Base-by-base conservation (phyloP, 345 rosid species). In the Aurinia saxatilis region DNA sequence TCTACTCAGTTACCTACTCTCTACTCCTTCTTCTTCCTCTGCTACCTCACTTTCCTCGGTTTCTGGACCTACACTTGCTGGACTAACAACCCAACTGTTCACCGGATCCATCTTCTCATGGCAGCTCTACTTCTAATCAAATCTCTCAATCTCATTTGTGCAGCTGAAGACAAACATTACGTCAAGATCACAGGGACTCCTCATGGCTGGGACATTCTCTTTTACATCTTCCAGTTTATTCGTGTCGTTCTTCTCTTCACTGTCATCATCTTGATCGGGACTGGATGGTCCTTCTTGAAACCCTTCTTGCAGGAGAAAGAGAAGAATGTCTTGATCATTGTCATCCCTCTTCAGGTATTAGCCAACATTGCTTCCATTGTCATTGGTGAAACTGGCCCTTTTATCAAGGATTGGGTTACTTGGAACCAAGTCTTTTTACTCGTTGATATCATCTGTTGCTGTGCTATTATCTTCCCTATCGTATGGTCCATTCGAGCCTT, bases 231-330 rank as follows among this genome's bases (percentile, higher is more conserved):
- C 75, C 97, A 88, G 50, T 90, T 84, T 57, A 81, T 93, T 19
- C 83, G 97, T 1, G 96, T 84, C 2, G 95, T 93, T 18, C 69
- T 93, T 50, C 81, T 93, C 34, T 93, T 90, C 58, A 93, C 96
- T 0, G 97, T 93, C 30, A 93, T 93, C 53, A 83, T 93, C 49
- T 81, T 90, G 86, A 80, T 93, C 50, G 99, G 97, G 2, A 93
- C 99, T 2, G 99, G 99, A 4, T 93, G 97, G 99, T 93, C 99
- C 9, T 90, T 93, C 67, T 67, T 90, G 70, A 93, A 93, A 68
- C 97, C 99, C 0, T 93, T 87, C 52, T 64, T 93, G 72, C 99
- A 95, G 70, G 99, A 95, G 80, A 86, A 81, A 74, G 97, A 95
- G 75, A 95, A 88, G 96, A 95, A 85, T 53, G 97, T 95, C 16